phyloP scores from a whole-genome alignment of 164 flowering plant species.

The Berberis thunbergii region DNA sequence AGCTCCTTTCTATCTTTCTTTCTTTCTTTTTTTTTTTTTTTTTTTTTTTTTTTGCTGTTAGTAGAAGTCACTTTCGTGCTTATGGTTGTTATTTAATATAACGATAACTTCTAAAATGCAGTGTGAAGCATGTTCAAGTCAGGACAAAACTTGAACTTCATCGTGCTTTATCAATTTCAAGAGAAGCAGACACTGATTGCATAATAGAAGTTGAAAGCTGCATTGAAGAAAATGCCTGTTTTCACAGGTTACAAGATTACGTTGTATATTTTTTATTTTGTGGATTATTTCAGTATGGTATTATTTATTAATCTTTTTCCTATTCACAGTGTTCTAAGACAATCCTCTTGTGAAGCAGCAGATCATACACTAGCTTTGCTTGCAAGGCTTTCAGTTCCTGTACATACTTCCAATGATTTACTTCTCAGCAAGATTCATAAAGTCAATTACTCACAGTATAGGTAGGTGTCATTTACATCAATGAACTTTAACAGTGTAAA shows the following conservation, averaged over 20 bases:
- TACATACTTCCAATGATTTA: constrained; percentile 17
- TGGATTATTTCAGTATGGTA: neutral
- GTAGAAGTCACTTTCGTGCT: neutral
- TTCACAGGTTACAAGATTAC: constrained; percentile 59
- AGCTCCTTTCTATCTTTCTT: no score
- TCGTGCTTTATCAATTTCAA: constrained; percentile 42
- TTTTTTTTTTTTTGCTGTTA: no score
- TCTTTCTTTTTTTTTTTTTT: no score
- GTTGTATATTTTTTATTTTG: neutral
- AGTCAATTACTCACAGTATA: constrained; percentile 53
- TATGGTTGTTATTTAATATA: neutral
- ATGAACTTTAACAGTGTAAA: neutral
- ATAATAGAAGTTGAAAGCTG: constrained; percentile 78
- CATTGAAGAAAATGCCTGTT: constrained; percentile 61
- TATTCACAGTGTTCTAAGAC: constrained; percentile 41
- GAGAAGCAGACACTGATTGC: constrained; percentile 39
- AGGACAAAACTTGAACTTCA: constrained; percentile 61
- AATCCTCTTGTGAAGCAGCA: constrained; percentile 56
- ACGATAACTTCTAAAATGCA: constrained; percentile 22
- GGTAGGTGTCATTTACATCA: constrained; percentile 30
- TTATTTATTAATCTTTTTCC: neutral
- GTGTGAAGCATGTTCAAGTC: constrained; percentile 64
- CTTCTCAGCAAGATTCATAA: constrained; percentile 26
- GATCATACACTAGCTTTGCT: constrained; percentile 44
- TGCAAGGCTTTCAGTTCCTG: constrained; percentile 27